Evolutionary conservation across 495 filamentous ascomycete species (phyloP), one percentile per base, ranked within the genome.

Genomic region (Chaetomium tenue): DNA sequence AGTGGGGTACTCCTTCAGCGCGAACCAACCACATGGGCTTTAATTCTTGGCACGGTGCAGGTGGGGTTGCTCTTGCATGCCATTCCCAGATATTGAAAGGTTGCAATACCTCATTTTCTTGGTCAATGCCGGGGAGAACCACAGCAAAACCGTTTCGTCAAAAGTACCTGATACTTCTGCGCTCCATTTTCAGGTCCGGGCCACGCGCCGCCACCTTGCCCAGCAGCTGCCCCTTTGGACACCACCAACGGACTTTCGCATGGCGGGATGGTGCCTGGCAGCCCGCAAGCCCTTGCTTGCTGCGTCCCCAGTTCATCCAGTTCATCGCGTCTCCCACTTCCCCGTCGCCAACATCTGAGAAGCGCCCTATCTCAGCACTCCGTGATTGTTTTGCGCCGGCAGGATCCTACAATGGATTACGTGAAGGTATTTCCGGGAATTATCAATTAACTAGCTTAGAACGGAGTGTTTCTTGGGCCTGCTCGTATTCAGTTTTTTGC

Each of bases 211-310:
- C 28, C 68, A 69, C 71, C 65, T 62, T 66, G 44, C 62, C 23
- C 42, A 30, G 62, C 67, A 69, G 63, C 64, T 71, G 61, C 71
- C 71, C 65, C 59, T 69, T 70, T 71, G 51, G 61, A 60, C 61
- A 58, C 56, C 46, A n/a, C 28, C 2, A 23, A 23, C 46, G 20
- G 46, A 23, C 46, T 22, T 50, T 50, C 9, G 46, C n/a, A 23
- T n/a, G 46, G 46, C 46, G 33, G 33, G 33, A 50, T 50, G 46
- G 37, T 37, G 33, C 53, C 42, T 50, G 53, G 42, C 20, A 30
- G 62, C 39, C 11, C 44, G 44, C 15, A 28, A 51, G 28, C 58
- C 50, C 37, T 44, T 44, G 30, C 37, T 44, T 44, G 30, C 48
- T 30, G 50, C 37, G 22, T 55, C 33, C 26, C 57, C 58, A 52